Conservation (phyloP, 371 early-diverging fungal species). For the Lichtheimia hyalospora region DNA sequence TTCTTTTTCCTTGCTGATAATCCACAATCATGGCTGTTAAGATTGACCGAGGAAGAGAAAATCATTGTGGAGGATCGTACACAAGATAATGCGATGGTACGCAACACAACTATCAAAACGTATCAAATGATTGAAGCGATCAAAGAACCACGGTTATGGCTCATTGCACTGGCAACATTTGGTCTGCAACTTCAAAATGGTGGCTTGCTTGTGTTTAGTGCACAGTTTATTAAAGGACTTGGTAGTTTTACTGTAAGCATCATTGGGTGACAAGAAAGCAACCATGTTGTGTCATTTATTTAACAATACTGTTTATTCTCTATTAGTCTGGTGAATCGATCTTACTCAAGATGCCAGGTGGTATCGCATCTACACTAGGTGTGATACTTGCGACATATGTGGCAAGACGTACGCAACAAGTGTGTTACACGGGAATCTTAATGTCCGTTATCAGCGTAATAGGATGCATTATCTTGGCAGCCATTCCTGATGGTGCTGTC, state of each 20-base stretch:
- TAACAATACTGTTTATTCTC: neutral
- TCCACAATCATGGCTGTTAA: conserved; percentile 21
- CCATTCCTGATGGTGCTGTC: conserved; percentile 19
- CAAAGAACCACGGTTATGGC: conserved; percentile 31
- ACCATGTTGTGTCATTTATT: too few relatives aligned
- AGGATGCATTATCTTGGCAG: conserved; percentile 28
- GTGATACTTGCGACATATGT: conserved; percentile 12
- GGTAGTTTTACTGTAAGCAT: conserved; percentile 35
- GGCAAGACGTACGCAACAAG: conserved; percentile 18
- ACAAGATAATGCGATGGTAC: conserved; percentile 35
- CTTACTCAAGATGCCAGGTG: conserved; percentile 32
- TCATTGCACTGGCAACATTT: conserved; percentile 18
- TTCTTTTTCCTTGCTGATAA: conserved; percentile 34
- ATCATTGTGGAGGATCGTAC: conserved; percentile 33
- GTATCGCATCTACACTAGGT: conserved; percentile 16
- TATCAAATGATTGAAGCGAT: conserved; percentile 32
- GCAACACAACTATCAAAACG: conserved; percentile 19
- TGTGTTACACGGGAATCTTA: conserved; percentile 16
- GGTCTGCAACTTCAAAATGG: conserved; percentile 30
- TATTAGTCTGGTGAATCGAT: conserved; percentile 23
- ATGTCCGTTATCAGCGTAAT: conserved; percentile 18
- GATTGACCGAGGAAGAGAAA: conserved; percentile 31
- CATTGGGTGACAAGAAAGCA: neutral
- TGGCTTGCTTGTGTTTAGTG: conserved; percentile 33
- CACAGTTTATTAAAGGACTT: conserved; percentile 28